These are phyloP conservation scores for Lentinula sp. DNA, from an alignment of 768 basidiomycete species.

Conservation along the genomic window DNA sequence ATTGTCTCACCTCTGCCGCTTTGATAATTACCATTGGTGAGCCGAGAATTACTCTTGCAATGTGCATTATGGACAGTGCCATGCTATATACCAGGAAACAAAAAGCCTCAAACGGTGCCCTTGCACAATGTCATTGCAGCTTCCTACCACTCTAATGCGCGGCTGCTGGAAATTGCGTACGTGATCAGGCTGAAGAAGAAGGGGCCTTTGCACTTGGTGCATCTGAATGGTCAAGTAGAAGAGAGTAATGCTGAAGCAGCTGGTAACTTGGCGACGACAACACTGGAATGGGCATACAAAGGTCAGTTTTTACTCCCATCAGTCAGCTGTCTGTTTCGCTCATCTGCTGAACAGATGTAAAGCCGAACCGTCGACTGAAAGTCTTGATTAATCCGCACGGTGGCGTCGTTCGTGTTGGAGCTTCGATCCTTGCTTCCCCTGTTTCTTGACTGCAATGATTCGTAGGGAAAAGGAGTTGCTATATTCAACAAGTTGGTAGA, in stretches of 20 bases:
- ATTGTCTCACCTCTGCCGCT: slow-evolving; percentile 1
- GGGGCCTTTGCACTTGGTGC: slow-evolving; percentile 29
- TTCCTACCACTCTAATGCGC: slow-evolving; percentile 24
- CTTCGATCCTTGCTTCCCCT: background rate
- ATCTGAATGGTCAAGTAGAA: slow-evolving; percentile 35
- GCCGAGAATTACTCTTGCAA: slow-evolving; percentile 2
- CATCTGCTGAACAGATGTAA: slow-evolving; percentile 35
- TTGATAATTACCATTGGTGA: slow-evolving; percentile 7
- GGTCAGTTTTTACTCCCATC: slow-evolving; percentile 31
- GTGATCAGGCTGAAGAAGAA: slow-evolving; percentile 39
- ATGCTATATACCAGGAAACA: background rate
- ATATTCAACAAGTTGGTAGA: slow-evolving; percentile 55
- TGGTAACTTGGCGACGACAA: slow-evolving; percentile 44
- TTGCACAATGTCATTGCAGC: slow-evolving; percentile 53
- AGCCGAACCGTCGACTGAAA: slow-evolving; percentile 49
- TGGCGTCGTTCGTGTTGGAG: slow-evolving; percentile 51
- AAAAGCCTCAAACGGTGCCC: slow-evolving; percentile 21
- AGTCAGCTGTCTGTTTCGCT: background rate
- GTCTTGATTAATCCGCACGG: slow-evolving; percentile 77
- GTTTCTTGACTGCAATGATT: background rate
- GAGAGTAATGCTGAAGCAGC: slow-evolving; percentile 26
- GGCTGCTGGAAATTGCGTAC: slow-evolving; percentile 42
- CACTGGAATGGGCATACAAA: slow-evolving; percentile 57
- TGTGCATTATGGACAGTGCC: background rate
- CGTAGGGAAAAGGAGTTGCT: slow-evolving; percentile 54